A percentile compares a stretch with the other conserved stretches of the same genome.
These are phyloP conservation scores for Aegilops bicornis DNA, from an alignment of 176 grass and related monocot species.

Conservation along the genomic window DNA sequence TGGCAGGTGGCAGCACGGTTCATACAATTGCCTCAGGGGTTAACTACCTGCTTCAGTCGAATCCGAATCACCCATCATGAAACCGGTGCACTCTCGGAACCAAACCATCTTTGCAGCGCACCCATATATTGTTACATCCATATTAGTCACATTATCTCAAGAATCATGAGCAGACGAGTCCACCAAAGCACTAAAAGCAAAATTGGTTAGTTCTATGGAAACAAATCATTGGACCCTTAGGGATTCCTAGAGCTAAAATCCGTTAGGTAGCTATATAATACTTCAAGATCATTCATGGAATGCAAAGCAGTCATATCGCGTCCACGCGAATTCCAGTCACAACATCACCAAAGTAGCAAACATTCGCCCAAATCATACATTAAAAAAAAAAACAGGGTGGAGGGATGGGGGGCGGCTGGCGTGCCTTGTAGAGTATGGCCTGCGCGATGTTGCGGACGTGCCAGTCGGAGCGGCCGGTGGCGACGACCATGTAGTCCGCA, in stretches of 20 bases:
- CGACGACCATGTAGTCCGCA: constrained; percentile 92
- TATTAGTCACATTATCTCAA: background rate
- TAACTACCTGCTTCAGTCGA: background rate
- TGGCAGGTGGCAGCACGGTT: background rate
- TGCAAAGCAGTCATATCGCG: background rate
- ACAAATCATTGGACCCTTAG: background rate
- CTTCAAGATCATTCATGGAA: background rate
- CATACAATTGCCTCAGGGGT: background rate
- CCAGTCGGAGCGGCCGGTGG: constrained; percentile 79
- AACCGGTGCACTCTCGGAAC: too few species aligned
- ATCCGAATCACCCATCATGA: background rate
- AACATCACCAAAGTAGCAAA: background rate
- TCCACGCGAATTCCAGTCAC: background rate
- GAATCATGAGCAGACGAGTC: background rate
- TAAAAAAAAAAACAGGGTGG: background rate
- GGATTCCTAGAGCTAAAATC: background rate
- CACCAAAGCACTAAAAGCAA: background rate
- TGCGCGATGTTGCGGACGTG: constrained; percentile 98
- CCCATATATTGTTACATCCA: background rate
- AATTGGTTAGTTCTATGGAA: background rate
- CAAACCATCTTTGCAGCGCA: background rate
- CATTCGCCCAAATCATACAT: background rate
- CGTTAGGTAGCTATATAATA: background rate
- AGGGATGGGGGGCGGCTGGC: background rate
- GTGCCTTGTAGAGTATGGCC: constrained; percentile 88